Conservation (phyloP, 257 asterid species). For the Capsicum chinense region DNA sequence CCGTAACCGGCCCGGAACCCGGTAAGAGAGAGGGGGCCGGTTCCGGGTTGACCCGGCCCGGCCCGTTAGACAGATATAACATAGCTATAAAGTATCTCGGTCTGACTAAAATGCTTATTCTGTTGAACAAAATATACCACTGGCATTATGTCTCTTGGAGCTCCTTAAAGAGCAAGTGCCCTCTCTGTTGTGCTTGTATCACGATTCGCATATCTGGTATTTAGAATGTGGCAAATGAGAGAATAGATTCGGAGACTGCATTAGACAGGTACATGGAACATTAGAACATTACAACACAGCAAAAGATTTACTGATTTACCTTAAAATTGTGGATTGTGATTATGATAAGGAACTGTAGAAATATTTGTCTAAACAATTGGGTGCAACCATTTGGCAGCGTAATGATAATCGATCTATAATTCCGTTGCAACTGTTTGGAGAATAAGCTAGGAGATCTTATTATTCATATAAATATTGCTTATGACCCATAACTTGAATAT, state of each 20-base stretch:
- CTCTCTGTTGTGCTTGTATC: neutral
- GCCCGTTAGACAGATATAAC: too few species aligned
- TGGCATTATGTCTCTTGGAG: conserved; percentile 18
- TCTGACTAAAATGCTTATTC: conserved; percentile 8
- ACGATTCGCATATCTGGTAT: neutral
- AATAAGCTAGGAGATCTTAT: neutral
- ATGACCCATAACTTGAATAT: neutral
- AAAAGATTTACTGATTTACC: neutral
- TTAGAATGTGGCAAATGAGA: neutral
- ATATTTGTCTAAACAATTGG: neutral
- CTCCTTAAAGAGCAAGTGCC: conserved; percentile 17
- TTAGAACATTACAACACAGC: neutral
- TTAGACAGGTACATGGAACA: neutral
- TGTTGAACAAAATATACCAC: neutral
- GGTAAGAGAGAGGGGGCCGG: too few species aligned
- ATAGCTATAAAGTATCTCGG: neutral
- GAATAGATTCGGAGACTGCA: neutral
- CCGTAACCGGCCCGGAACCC: too few species aligned
- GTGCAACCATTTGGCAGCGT: neutral
- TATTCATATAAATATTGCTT: conserved; percentile 11
- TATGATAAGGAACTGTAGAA: neutral
- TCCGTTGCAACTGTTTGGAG: neutral
- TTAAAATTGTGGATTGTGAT: neutral
- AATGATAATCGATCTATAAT: neutral
- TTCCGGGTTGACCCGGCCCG: too few species aligned